Evolutionary conservation across 495 filamentous ascomycete species (phyloP).

Genomic region (Hypoxylon subgilvum): DNA sequence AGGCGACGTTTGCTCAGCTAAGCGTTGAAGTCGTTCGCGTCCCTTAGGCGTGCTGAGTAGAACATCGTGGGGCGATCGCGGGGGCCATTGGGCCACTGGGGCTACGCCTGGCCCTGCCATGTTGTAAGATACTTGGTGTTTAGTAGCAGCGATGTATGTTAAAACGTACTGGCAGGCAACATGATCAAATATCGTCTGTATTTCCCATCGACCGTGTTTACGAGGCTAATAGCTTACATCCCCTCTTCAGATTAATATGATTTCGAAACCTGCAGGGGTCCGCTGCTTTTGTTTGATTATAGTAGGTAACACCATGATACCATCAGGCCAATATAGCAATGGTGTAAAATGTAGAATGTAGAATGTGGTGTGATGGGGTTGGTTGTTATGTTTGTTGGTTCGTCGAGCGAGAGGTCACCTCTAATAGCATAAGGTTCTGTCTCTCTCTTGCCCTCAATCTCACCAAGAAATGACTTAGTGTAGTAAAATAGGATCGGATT

Average conservation of each 20-base stretch:
- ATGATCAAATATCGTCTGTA: not conserved
- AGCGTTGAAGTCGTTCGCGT: conserved; percentile 69
- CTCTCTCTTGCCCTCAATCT: too few species aligned
- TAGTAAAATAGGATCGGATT: too few species aligned
- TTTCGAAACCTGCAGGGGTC: conserved; percentile 32
- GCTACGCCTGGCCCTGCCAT: conserved; percentile 33
- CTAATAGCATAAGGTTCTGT: too few species aligned
- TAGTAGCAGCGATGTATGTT: conserved; percentile 1
- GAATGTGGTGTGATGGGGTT: too few species aligned
- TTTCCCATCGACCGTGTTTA: conserved; percentile 21
- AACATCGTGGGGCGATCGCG: conserved; percentile 82
- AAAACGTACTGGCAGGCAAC: conserved; percentile 20
- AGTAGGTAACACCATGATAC: conserved; percentile 16
- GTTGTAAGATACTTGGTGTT: conserved; percentile 11
- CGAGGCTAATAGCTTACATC: conserved; percentile 9
- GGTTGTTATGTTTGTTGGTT: too few species aligned
- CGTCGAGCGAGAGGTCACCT: too few species aligned
- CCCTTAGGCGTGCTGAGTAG: conserved; percentile 82
- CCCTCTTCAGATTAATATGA: conserved; percentile 14
- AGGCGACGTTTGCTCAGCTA: conserved; percentile 66
- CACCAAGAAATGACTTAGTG: too few species aligned
- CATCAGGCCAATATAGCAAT: conserved; percentile 27
- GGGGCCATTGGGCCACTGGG: conserved; percentile 75
- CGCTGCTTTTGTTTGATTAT: not conserved
- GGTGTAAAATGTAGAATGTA: not conserved